phyloP scores from a whole-genome alignment of 1,284 basidiomycete species.

The Puccinia novopanici region DNA sequence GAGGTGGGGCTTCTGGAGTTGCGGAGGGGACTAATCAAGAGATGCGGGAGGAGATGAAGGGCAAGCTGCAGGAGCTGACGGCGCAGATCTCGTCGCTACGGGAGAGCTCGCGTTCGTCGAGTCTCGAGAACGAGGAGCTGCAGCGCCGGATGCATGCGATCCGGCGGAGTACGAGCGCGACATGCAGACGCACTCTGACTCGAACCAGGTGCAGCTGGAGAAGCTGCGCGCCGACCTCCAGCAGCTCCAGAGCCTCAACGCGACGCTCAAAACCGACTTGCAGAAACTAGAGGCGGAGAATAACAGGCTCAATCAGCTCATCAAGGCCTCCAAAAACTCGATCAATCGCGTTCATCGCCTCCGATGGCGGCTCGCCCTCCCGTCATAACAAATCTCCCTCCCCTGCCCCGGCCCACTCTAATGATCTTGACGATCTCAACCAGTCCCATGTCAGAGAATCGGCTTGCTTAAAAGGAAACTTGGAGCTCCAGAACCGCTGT shows the following conservation, averaged over 20 bases:
- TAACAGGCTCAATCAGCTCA: background rate
- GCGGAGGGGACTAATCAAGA: background rate
- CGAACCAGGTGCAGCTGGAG: background rate
- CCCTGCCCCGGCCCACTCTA: background rate
- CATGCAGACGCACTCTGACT: background rate
- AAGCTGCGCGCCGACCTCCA: background rate
- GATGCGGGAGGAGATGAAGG: conserved; percentile 11
- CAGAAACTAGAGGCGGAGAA: background rate
- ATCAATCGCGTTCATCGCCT: conserved; percentile 18
- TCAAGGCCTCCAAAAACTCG: conserved; percentile 39
- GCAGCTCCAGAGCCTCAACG: background rate
- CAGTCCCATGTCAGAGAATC: conserved; percentile 29
- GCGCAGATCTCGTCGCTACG: conserved; percentile 19
- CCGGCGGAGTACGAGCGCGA: conserved; percentile 33
- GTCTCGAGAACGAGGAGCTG: conserved; percentile 36
- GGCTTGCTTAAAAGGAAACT: conserved; percentile 57
- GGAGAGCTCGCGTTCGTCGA: background rate
- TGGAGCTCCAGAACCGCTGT: conserved; percentile 55
- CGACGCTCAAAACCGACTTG: background rate
- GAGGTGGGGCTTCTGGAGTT: background rate
- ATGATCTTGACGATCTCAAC: conserved; percentile 15
- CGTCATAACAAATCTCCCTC: background rate
- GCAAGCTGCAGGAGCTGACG: conserved; percentile 24
- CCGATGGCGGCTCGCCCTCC: background rate
- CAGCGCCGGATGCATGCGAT: conserved; percentile 22